phyloP scores from a whole-genome alignment of 352 stramenopile species.

The Phytopythium ostracodes region DNA sequence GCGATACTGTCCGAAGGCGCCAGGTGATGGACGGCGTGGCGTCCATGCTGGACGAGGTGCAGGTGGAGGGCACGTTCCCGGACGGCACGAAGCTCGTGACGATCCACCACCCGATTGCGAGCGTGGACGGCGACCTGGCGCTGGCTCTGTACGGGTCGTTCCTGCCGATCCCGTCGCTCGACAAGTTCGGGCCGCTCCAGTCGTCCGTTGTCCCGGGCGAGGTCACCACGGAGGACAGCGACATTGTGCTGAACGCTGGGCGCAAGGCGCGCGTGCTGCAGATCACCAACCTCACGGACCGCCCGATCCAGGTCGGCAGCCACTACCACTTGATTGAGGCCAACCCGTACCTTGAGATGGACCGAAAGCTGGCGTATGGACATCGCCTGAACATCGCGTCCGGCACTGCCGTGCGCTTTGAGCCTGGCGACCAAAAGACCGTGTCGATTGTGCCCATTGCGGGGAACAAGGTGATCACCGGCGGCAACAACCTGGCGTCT shows the following conservation, averaged over 20 bases:
- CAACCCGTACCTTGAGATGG: slow-evolving; percentile 94
- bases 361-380: slow-evolving; percentile 90
- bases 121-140: slow-evolving; percentile 85
- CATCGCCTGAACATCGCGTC: slow-evolving; percentile 93
- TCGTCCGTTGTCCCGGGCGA: slow-evolving; percentile 41
- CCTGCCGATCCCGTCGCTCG: slow-evolving; percentile 84
- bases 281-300: slow-evolving; percentile 95
- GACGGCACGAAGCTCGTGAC: slow-evolving; percentile 98
- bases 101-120: slow-evolving; percentile 91
- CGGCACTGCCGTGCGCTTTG: slow-evolving; percentile 93
- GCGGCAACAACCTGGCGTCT: slow-evolving; percentile 87
- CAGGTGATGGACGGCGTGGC: slow-evolving; percentile 94
- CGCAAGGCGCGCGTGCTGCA: slow-evolving; percentile 73
- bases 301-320: slow-evolving; percentile 92
- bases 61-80: slow-evolving; percentile 97
- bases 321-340: slow-evolving; percentile 97
- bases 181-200: slow-evolving; percentile 39
- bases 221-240: slow-evolving; percentile 44
- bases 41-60: slow-evolving; percentile 89
- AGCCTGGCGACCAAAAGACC: slow-evolving; percentile 95
- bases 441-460: slow-evolving; percentile 93
- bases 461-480: slow-evolving; percentile 83
- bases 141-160: slow-evolving; percentile 94
- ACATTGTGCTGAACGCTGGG: slow-evolving; percentile 86
- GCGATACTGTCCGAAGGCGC: too few species aligned